These are phyloP conservation scores for Durotheca rogersii DNA, from an alignment of 495 filamentous ascomycete genomes.

Conservation along the genomic window DNA sequence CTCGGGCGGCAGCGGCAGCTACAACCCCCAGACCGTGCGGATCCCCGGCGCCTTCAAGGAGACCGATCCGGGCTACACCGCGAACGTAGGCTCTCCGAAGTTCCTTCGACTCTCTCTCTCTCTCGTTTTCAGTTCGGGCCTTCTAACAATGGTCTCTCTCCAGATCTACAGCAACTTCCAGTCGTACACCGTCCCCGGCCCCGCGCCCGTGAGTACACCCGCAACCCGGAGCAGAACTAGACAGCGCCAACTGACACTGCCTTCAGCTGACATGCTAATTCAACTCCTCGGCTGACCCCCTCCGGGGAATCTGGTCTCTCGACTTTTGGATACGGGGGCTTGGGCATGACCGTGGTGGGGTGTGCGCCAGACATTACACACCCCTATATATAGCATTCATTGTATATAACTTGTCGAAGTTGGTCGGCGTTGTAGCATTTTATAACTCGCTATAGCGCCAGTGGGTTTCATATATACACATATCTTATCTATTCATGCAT, in stretches of 20 bases:
- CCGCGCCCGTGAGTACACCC: conserved; percentile 26
- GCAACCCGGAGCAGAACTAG: no score
- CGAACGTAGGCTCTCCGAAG: conserved; percentile 24
- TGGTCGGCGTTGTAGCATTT: background rate
- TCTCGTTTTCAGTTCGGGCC: no score
- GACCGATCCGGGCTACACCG: conserved; percentile 48
- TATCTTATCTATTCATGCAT: no score
- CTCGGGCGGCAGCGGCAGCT: conserved; percentile 34
- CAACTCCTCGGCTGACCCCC: background rate
- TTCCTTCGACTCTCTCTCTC: background rate
- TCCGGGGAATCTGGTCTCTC: no score
- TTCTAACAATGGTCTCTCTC: no score
- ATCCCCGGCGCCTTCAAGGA: conserved; percentile 55
- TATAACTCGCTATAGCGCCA: background rate
- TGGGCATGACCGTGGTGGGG: no score
- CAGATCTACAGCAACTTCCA: conserved; percentile 34
- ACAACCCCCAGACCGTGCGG: conserved; percentile 41
- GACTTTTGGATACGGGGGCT: no score
- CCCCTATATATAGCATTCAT: no score
- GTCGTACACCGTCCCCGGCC: conserved; percentile 32
- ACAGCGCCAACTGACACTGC: no score
- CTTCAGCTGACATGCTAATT: background rate
- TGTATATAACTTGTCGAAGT: no score
- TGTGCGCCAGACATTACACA: no score
- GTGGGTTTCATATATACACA: background rate